Percentiles rank a stretch among this genome's conserved stretches.
phyloP scores from a whole-genome alignment of 441 rosid genomes.

The Breynia disticha region DNA sequence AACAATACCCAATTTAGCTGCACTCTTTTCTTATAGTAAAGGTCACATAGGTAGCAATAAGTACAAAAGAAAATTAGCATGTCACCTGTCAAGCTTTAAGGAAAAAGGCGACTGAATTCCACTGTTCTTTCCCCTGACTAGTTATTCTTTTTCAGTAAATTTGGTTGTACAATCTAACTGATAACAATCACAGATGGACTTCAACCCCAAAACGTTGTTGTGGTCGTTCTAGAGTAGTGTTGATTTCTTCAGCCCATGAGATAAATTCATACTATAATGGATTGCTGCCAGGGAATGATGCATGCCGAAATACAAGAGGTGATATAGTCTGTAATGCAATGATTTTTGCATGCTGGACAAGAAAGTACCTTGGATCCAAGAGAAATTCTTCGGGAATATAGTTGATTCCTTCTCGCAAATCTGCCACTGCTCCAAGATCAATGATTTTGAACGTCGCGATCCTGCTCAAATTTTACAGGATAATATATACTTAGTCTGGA shows the following conservation, averaged over 20 bases:
- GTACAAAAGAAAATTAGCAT: not conserved
- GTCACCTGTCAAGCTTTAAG: not conserved
- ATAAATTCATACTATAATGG: not conserved
- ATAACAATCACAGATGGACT: too few relatives aligned
- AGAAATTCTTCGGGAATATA: slow-evolving; percentile 94
- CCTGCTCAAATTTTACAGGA: slow-evolving; percentile 38
- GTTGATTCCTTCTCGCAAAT: slow-evolving; percentile 87
- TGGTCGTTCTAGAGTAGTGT: too few relatives aligned
- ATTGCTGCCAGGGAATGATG: not conserved
- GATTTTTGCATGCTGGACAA: slow-evolving; percentile 1
- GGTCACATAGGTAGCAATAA: not conserved
- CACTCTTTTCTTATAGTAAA: not conserved
- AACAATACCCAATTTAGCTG: not conserved
- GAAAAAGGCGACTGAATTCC: not conserved
- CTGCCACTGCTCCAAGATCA: slow-evolving; percentile 96
- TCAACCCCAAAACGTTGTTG: too few relatives aligned
- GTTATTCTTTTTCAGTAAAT: too few relatives aligned
- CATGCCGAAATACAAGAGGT: not conserved
- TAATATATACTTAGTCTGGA: slow-evolving; percentile 3
- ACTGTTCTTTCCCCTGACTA: not conserved
- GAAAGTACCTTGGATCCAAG: slow-evolving; percentile 71
- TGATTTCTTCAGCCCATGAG: not conserved
- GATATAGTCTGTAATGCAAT: not conserved
- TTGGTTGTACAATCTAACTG: too few relatives aligned
- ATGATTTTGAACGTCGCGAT: slow-evolving; percentile 84